Conservation (phyloP, 345 rosid genomes). For the Jatropha curcas region DNA sequence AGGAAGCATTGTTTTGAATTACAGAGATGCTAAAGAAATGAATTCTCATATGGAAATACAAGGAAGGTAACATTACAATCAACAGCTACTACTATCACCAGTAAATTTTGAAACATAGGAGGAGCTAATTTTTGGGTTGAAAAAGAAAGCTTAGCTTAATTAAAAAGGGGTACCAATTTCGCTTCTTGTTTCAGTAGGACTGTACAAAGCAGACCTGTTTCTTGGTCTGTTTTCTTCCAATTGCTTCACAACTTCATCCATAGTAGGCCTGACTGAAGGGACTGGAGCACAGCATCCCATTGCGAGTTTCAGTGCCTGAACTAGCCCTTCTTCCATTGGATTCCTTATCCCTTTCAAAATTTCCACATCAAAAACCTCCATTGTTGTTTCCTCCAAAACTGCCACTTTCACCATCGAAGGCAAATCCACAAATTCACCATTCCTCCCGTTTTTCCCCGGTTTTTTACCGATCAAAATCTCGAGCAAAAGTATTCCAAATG, state of each 20-base stretch:
- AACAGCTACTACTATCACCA: constrained; percentile 16
- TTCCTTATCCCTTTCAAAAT: constrained; percentile 80
- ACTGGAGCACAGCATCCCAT: constrained; percentile 99
- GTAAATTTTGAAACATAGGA: constrained; percentile 9
- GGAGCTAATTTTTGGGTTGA: constrained; percentile 17
- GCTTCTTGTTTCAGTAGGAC: constrained; percentile 88
- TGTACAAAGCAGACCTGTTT: constrained; percentile 90
- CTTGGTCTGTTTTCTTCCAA: constrained; percentile 95
- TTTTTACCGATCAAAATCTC: constrained; percentile 92
- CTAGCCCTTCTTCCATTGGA: constrained; percentile 96
- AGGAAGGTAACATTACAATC: constrained; percentile 12
- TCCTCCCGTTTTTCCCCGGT: constrained; percentile 77
- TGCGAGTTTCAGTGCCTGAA: constrained; percentile 93
- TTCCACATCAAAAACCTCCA: constrained; percentile 93
- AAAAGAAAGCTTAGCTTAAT: constrained; percentile 21
- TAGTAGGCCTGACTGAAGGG: constrained; percentile 80
- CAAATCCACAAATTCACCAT: constrained; percentile 61
- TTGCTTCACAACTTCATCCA: constrained; percentile 97
- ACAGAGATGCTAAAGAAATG: not conserved
- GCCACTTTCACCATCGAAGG: constrained; percentile 93
- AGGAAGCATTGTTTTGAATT: constrained; percentile 16
- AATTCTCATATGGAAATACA: constrained; percentile 1
- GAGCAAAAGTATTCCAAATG: constrained; percentile 84
- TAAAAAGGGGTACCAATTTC: constrained; percentile 79
- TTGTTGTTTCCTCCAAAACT: constrained; percentile 89